Evolutionary conservation across 1,139 yeast genomes (phyloP).

Genomic region (Debaryomyces nepalensis): DNA sequence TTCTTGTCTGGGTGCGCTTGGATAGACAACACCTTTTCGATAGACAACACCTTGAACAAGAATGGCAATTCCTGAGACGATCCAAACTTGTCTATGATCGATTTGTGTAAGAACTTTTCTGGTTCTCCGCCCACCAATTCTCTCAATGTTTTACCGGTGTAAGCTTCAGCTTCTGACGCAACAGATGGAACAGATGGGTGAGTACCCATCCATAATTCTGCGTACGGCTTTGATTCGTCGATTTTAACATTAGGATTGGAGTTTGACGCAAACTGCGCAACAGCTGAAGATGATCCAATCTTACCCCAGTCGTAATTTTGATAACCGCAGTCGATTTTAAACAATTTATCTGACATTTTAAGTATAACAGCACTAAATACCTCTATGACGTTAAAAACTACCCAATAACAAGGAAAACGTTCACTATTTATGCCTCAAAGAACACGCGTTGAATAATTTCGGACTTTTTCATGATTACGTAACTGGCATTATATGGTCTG

Average conservation of each 20-base stretch:
- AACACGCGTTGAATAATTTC: slow-evolving; percentile 4
- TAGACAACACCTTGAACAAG: slow-evolving; percentile 89
- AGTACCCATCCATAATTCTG: slow-evolving; percentile 98
- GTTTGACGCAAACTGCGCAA: slow-evolving; percentile 80
- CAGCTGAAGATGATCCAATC: slow-evolving; percentile 80
- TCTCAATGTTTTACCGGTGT: slow-evolving; percentile 58
- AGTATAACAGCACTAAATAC: neutral
- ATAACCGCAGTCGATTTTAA: slow-evolving; percentile 59
- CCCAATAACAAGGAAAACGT: neutral
- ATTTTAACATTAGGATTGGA: slow-evolving; percentile 63
- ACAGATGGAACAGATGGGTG: slow-evolving; percentile 92
- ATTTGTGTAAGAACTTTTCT: slow-evolving; percentile 56
- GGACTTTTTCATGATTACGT: slow-evolving; percentile 8
- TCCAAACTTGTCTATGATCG: slow-evolving; percentile 69
- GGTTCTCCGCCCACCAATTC: slow-evolving; percentile 68
- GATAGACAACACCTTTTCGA: slow-evolving; percentile 88
- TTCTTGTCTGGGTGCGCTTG: slow-evolving; percentile 98
- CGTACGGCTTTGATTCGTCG: slow-evolving; percentile 79
- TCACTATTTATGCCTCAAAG: slow-evolving; percentile 1
- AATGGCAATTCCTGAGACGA: slow-evolving; percentile 79
- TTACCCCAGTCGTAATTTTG: slow-evolving; percentile 90
- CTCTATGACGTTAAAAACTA: slow-evolving; percentile 4
- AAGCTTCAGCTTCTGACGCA: slow-evolving; percentile 43
- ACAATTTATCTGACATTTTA: slow-evolving; percentile 26
- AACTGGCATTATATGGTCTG: slow-evolving; percentile 1